Evolutionary conservation across 2,329 filamentous ascomycete species (phyloP).

Genomic region (Xylaria sp.): DNA sequence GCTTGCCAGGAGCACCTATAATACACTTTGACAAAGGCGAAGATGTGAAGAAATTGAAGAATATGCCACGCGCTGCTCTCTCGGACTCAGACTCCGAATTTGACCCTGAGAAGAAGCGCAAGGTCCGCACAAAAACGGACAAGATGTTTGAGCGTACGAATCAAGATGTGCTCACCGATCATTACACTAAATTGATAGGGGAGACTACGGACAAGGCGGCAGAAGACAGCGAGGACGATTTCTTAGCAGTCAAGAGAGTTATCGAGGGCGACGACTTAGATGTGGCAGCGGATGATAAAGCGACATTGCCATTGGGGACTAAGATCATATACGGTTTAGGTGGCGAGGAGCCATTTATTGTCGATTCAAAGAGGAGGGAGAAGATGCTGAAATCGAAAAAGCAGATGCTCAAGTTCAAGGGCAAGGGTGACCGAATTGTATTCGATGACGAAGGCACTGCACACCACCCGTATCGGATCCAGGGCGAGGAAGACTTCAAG

Average conservation of each 20-base stretch:
- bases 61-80: slow-evolving; percentile 73
- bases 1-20: slow-evolving; percentile 86
- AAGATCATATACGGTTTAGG: slow-evolving; percentile 72
- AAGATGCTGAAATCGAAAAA: slow-evolving; percentile 97
- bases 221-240: slow-evolving; percentile 71
- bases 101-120: slow-evolving; percentile 62
- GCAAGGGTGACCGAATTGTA: slow-evolving; percentile 81
- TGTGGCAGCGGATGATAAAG: slow-evolving; percentile 52
- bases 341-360: slow-evolving; percentile 73
- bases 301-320: slow-evolving; percentile 48
- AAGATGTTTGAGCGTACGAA: slow-evolving; percentile 98
- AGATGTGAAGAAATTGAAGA: slow-evolving; percentile 85
- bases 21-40: slow-evolving; percentile 94
- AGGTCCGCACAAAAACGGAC: slow-evolving; percentile 92
- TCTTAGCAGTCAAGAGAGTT: slow-evolving; percentile 88
- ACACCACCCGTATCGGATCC: slow-evolving; percentile 85
- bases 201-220: slow-evolving; percentile 48
- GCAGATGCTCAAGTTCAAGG: slow-evolving; percentile 88
- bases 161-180: slow-evolving; percentile 91
- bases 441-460: slow-evolving; percentile 92
- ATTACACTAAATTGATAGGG: slow-evolving; percentile 86
- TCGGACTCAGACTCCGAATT: slow-evolving; percentile 65
- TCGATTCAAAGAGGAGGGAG: slow-evolving; percentile 94
- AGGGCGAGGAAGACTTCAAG: slow-evolving; percentile 81
- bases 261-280: slow-evolving; percentile 72